Percentiles rank a stretch among this genome's conserved stretches.
Evolutionary conservation across 352 stramenopile species (phyloP).

Genomic region (Phytophthora aleatoria): DNA sequence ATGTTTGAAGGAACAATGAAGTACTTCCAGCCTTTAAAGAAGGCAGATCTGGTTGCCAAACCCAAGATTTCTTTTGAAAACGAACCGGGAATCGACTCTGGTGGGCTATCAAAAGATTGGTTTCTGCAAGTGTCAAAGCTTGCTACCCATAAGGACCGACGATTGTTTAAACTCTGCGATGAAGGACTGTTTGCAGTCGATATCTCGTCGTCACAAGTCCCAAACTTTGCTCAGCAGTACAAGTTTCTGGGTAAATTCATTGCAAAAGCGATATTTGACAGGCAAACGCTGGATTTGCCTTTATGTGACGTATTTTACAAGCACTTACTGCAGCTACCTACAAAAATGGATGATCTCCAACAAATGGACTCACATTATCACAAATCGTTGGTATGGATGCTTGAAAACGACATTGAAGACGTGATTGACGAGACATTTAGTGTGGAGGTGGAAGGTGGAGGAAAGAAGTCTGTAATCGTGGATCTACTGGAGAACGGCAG

Average conservation of each 20-base stretch:
- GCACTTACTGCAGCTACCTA: conserved; percentile 54
- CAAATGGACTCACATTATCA: conserved; percentile 82
- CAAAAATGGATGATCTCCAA: conserved; percentile 61
- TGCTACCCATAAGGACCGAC: conserved; percentile 33
- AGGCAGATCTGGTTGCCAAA: conserved; percentile 64
- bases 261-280: conserved; percentile 87
- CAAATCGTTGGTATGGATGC: conserved; percentile 86
- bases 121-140: conserved; percentile 79
- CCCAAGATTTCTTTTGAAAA: conserved; percentile 83
- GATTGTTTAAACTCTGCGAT: conserved; percentile 65
- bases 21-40: conserved; percentile 52
- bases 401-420: conserved; percentile 79
- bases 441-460: conserved; percentile 49
- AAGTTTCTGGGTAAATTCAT: conserved; percentile 80
- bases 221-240: conserved; percentile 51
- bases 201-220: conserved; percentile 32
- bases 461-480: conserved; percentile 36
- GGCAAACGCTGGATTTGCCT: conserved; percentile 80
- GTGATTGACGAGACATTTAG: conserved; percentile 89
- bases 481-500: conserved; percentile 71
- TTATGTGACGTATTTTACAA: conserved; percentile 81
- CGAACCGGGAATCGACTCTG: conserved; percentile 88
- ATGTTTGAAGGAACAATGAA: conserved; percentile 76
- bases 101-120: conserved; percentile 91
- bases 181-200: conserved; percentile 58